Evolutionary conservation across 2,329 filamentous ascomycete genomes (phyloP).

Genomic region (Fusarium concolor): DNA sequence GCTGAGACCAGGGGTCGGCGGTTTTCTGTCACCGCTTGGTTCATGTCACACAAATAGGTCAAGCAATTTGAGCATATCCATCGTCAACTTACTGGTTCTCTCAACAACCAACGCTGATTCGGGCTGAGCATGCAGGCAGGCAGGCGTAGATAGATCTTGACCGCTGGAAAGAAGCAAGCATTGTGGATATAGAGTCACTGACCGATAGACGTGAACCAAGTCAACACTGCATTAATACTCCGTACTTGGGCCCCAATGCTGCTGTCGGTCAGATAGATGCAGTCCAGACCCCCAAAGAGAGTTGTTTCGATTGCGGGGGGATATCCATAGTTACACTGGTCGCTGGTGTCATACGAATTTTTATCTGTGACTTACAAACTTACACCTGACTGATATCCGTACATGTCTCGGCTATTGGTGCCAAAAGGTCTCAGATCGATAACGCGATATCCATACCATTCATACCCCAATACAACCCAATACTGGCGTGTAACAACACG

Average conservation of each 20-base stretch:
- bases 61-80: slow-evolving; percentile 32
- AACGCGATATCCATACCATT: background rate
- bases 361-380: slow-evolving; percentile 3
- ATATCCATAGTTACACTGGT: slow-evolving; percentile 10
- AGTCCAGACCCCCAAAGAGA: slow-evolving; percentile 22
- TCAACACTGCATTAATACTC: background rate
- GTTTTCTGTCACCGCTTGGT: slow-evolving; percentile 29
- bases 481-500: slow-evolving; percentile 28
- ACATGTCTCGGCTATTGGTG: slow-evolving; percentile 30
- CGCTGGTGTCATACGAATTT: slow-evolving; percentile 1
- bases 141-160: slow-evolving; percentile 31
- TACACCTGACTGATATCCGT: background rate
- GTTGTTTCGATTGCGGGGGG: slow-evolving; percentile 30
- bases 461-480: slow-evolving; percentile 7
- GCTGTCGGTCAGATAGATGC: background rate
- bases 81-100: slow-evolving; percentile 35
- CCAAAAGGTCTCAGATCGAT: slow-evolving; percentile 33
- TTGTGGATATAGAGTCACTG: slow-evolving; percentile 13
- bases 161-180: slow-evolving; percentile 40
- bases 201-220: slow-evolving; percentile 14
- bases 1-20: slow-evolving; percentile 38
- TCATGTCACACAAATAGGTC: slow-evolving; percentile 23
- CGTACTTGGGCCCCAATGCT: slow-evolving; percentile 24
- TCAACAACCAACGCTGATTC: slow-evolving; percentile 36
- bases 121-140: slow-evolving; percentile 23